Conservation (phyloP, 768 basidiomycete species). For the Pleurotus citrinopileatus region DNA sequence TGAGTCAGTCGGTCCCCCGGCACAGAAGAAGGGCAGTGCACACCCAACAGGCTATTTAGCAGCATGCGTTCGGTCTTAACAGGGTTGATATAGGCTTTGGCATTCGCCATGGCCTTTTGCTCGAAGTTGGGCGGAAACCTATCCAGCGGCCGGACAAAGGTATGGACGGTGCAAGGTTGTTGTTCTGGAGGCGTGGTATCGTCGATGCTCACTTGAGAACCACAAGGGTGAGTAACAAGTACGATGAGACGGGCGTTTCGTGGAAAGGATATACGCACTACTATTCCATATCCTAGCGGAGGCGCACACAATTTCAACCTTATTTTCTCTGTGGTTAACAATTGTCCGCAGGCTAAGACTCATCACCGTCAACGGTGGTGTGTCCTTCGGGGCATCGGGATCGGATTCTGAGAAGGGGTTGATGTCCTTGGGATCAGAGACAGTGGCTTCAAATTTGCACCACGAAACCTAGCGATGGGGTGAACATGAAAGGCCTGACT, state of each 20-base stretch:
- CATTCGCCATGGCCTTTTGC: conserved; percentile 54
- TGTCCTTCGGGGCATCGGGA: conserved; percentile 64
- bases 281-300: conserved; percentile 82
- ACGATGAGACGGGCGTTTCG: background rate
- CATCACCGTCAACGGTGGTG: conserved; percentile 88
- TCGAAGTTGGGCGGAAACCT: conserved; percentile 87
- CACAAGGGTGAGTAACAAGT: background rate
- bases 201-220: conserved; percentile 76
- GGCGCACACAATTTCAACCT: conserved; percentile 87
- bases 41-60: conserved; percentile 78
- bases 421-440: conserved; percentile 84
- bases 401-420: conserved; percentile 80
- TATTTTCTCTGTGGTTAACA: conserved; percentile 92
- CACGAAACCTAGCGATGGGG: conserved; percentile 74
- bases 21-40: conserved; percentile 12
- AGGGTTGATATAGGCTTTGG: conserved; percentile 68
- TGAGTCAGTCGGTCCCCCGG: background rate
- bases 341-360: conserved; percentile 86
- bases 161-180: conserved; percentile 78
- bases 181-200: conserved; percentile 89
- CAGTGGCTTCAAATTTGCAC: conserved; percentile 91
- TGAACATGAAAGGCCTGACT: background rate
- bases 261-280: conserved; percentile 29
- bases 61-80: conserved; percentile 83
- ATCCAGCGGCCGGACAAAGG: conserved; percentile 87